These are phyloP conservation scores for Pezicula carpinea DNA, from an alignment of 2,329 filamentous ascomycete species.

Conservation along the genomic window DNA sequence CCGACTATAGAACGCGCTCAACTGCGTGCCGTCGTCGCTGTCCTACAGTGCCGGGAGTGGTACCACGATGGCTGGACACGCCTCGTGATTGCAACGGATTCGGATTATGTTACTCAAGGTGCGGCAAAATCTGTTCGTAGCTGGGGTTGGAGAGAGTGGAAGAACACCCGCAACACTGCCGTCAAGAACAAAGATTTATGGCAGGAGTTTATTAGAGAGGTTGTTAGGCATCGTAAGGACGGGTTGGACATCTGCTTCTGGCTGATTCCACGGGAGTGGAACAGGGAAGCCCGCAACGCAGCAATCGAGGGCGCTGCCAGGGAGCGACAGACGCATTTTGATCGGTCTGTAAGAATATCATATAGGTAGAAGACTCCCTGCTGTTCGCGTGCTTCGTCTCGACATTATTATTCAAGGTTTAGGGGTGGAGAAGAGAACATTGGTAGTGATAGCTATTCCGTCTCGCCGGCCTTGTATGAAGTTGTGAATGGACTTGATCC, in stretches of 20 bases:
- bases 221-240: slow-evolving; percentile 25
- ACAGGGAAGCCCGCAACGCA: slow-evolving; percentile 35
- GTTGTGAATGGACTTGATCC: too few species aligned
- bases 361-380: too few species aligned
- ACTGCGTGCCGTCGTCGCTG: slow-evolving; percentile 48
- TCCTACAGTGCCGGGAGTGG: slow-evolving; percentile 41
- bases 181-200: slow-evolving; percentile 51
- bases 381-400: too few species aligned
- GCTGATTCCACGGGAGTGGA: slow-evolving; percentile 40
- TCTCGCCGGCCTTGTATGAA: too few species aligned
- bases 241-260: slow-evolving; percentile 41
- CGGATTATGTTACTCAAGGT: slow-evolving; percentile 43
- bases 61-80: slow-evolving; percentile 32
- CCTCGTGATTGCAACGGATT: slow-evolving; percentile 50
- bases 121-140: slow-evolving; percentile 36
- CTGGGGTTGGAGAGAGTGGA: slow-evolving; percentile 45
- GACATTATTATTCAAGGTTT: too few species aligned
- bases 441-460: too few species aligned
- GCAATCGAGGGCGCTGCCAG: slow-evolving; percentile 27
- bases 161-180: slow-evolving; percentile 22
- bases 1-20: slow-evolving; percentile 51
- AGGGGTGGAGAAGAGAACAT: too few species aligned
- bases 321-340: too few species aligned
- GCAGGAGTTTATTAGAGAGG: slow-evolving; percentile 40
- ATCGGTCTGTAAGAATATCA: too few species aligned